phyloP scores from a whole-genome alignment of 495 filamentous ascomycete genomes.

The Pseudevernia furfuracea region DNA sequence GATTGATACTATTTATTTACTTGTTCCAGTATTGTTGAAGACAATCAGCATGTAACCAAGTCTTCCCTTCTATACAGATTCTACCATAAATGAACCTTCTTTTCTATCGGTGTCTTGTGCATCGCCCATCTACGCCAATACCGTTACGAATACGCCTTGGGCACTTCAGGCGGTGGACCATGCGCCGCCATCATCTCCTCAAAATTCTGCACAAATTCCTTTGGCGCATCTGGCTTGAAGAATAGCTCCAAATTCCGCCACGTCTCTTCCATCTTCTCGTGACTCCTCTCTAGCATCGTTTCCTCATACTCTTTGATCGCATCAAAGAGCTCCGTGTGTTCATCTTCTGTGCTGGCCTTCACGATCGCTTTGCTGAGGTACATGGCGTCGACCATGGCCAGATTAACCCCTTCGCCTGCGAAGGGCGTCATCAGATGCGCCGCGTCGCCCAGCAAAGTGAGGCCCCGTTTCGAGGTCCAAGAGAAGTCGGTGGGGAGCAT shows the following conservation, averaged over 20 bases:
- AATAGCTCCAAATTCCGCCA: slow-evolving; percentile 11
- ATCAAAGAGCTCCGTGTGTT: slow-evolving; percentile 21
- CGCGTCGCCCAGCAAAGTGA: slow-evolving; percentile 53
- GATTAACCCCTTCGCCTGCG: slow-evolving; percentile 52
- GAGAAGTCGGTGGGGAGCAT: slow-evolving; percentile 43
- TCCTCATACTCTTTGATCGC: neutral
- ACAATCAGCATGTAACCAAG: no score
- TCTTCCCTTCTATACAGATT: no score
- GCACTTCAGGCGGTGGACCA: slow-evolving; percentile 4
- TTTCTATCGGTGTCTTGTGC: neutral
- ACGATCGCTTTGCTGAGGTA: slow-evolving; percentile 38
- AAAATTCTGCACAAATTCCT: slow-evolving; percentile 9
- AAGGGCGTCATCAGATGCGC: slow-evolving; percentile 56
- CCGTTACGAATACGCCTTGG: neutral
- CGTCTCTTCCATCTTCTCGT: slow-evolving; percentile 15
- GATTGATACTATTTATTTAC: no score
- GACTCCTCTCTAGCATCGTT: slow-evolving; percentile 4
- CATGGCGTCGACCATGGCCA: slow-evolving; percentile 50
- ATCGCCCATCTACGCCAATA: neutral
- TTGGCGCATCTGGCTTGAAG: slow-evolving; percentile 4
- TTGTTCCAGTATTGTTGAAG: no score
- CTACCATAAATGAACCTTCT: neutral
- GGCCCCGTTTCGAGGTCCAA: slow-evolving; percentile 39
- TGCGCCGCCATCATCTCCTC: slow-evolving; percentile 10
- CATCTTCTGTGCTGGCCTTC: neutral